Base-by-base conservation (phyloP, 495 filamentous ascomycete genomes). In the Aspergillus bertholletiae region DNA sequence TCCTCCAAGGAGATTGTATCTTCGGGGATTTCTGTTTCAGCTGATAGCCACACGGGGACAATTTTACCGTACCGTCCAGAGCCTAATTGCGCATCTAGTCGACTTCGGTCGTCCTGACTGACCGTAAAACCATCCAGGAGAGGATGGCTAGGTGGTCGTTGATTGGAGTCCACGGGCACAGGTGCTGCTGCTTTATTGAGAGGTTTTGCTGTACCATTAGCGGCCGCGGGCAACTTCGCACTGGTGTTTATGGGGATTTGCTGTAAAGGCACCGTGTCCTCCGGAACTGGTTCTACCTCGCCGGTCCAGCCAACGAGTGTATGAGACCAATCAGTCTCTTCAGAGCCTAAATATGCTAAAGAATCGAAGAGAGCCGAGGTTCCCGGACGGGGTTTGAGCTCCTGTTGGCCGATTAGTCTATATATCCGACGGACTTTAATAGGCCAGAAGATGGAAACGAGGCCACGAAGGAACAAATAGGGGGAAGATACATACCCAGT, bases 241-340 rank as follows among this genome's bases (percentile, higher is more conserved):
- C 55, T 57, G 8, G 62, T 55, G 53, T 75, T 73, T 27, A 62
- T 49, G 3, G 63, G 59, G 35, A 72, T 62, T 44, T 64, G 68
- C 40, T 76, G 73, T 18, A 73, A 52, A 13, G 71, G 69, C 2
- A 46, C 15, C 53, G 65, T 67, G 17, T 51, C 50, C 23, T 82
- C 74, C 13, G 71, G 39, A 9, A 77, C 67, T 3, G 76, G 71
- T 49, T 88, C 81, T 43, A 97, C 88, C 67, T 97, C 92, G 28
- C 92, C 92, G 2, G 92, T 93, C 92, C 92, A 97, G 18, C 88
- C 92, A 46, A 97, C 87, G 1, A 96, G 76, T 0, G 86, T 90
- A 72, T 95, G 91, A 60, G 88, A 87, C 90, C 90, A 97, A 20
- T 81, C 80, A 7, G 83, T 81, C 21, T 87, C 76, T 39, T 87